Evolutionary conservation across 805 yeast species (phyloP), one percentile per base, ranked within the genome.

Genomic region (Metschnikowia colocasiae): DNA sequence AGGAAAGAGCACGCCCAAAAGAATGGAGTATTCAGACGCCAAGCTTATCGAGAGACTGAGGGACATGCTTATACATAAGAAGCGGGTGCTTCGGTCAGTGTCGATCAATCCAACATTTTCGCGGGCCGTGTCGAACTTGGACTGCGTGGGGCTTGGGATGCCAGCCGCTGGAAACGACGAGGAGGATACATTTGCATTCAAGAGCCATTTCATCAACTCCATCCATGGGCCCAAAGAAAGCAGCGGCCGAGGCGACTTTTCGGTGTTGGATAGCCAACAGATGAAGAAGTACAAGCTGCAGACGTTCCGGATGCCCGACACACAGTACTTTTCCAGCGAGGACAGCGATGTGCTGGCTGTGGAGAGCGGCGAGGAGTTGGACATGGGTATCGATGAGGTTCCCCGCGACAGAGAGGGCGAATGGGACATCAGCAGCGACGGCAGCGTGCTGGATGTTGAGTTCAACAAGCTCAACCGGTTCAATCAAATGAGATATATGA

Each of bases 1-100:
- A 27, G 57, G 58, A 12, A 50, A 55, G 25, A 49, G 51, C 16
- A 46, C 51, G 33, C 52, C 56, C 19, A 49, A 50, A 35, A 42
- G 40, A 12, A 53, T 55, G 36, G 81, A 78, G 55, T 77, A 78
- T 56, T 76, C 80, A 1, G 83, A 79, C 60, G 79, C 78, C 40
- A 69, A 75, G 47, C 69, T 79, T 52, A 79, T 79, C 23, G 70
- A 71, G 53, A 70, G 63, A 50, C 79, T 81, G 23, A 69, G 69
- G 51, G 73, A 74, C 49, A 67, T 71, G 54, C 60, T 79, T 38
- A 69, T 71, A 32, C 66, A 70, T 50, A 70, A 70, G 56, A 73
- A 72, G 47, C 56, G 76, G 23, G 74, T 73, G 6, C 62, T 73
- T 44, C 57, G 77, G 39, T 62, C 69, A 10, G 76, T 71, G 7